phyloP scores from a whole-genome alignment of 2,329 filamentous ascomycete genomes.

The Ambrosiella beaveri region DNA sequence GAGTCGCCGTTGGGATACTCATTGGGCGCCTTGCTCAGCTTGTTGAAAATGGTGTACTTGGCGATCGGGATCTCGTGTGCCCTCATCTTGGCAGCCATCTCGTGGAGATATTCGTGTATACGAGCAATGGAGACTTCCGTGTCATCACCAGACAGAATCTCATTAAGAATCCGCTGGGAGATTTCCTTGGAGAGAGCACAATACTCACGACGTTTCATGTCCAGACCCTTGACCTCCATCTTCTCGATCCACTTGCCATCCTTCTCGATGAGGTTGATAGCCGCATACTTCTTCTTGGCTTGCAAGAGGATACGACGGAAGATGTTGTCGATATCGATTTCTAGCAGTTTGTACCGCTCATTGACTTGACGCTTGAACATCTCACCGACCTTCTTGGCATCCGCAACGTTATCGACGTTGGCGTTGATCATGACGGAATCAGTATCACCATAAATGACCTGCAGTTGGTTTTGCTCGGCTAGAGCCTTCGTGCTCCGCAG shows the following conservation, averaged over 20 bases:
- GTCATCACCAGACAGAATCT: conserved; percentile 87
- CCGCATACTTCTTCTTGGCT: conserved; percentile 98
- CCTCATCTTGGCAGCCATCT: conserved; percentile 75
- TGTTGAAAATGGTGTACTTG: conserved; percentile 96
- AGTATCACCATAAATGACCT: conserved; percentile 97
- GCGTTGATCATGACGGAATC: conserved; percentile 99
- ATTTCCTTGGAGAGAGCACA: conserved; percentile 91
- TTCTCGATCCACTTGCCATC: conserved; percentile 85
- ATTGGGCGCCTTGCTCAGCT: conserved; percentile 82
- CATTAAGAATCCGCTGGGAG: conserved; percentile 75
- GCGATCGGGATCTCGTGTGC: conserved; percentile 54
- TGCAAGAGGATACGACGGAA: conserved; percentile 87
- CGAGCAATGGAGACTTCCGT: conserved; percentile 72
- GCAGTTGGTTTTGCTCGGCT: conserved; percentile 74
- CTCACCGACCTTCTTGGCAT: conserved; percentile 77
- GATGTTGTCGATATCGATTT: conserved; percentile 96
- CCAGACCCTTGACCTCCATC: conserved; percentile 93
- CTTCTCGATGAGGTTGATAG: conserved; percentile 78
- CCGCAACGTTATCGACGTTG: conserved; percentile 81
- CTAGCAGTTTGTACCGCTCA: conserved; percentile 75
- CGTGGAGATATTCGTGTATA: conserved; percentile 82
- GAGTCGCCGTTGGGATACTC: conserved; percentile 88
- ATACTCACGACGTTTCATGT: conserved; percentile 96
- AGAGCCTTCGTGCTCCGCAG: conserved; percentile 88
- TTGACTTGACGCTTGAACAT: conserved; percentile 95